Base-by-base conservation (phyloP, 495 filamentous ascomycete species). In the Penicillium ucsense region DNA sequence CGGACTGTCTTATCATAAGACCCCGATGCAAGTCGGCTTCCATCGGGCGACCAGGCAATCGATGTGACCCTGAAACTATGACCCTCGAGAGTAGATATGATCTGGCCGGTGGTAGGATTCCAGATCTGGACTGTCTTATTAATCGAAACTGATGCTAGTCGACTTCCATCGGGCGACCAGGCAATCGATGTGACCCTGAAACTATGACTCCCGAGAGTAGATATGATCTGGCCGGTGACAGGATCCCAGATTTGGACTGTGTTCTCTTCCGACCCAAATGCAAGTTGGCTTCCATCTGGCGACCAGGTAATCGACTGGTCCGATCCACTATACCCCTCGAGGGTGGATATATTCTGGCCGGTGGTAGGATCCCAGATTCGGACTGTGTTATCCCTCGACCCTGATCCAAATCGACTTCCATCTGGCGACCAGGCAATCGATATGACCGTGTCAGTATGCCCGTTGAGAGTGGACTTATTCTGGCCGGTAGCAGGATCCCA, bases 31-130 rank as follows among this genome's bases (percentile, higher is more conserved):
- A 49, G 43, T 46, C 31, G 37, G 46, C 45, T 53, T 53, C 50
- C 36, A 53, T 48, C 50, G 41, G 10, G 46, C 20, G 50, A 52
- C 45, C 40, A 52, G 39, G 50, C 50, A n/a, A 52, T 45, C 29
- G 45, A 52, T 8, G 0, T 40, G 30, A 47, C 50, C 11, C 4
- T 31, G 30, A 31, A 2, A 41, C 39, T 44, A 47, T 52, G 50
- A 28, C 50, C 44, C 12, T 47, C 10, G 20, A 52, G 35, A 6
- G 10, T 52, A 5, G 11, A 44, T 7, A 7, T 3, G 29, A 31
- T 30, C 6, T 48, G 11, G 9, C 45, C 35, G 35, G 40, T 48
- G n/a, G 35, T 31, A 4, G 31, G 40, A 48, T 48, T 31, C 50
- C 41, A 52, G 41, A 52, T 48, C 41, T 31, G 40, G 20, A 48